Evolutionary conservation across 371 early-diverging fungal species (phyloP), one percentile per base, ranked within the genome.

Genomic region (Haplosporangium sp.): DNA sequence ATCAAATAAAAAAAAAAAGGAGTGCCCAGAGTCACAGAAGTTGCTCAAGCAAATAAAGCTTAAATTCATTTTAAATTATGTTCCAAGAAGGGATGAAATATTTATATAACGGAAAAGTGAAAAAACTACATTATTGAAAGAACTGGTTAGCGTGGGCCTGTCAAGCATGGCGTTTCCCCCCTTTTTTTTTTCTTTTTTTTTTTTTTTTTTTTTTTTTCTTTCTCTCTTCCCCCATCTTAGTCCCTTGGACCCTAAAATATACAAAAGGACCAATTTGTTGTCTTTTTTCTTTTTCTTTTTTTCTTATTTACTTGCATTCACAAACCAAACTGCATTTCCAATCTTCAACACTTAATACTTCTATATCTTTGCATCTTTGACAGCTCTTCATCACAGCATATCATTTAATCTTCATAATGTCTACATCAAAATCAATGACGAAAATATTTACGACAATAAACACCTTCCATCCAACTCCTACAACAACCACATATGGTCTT

Each of bases 1-100:
- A 50, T 50, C 50, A 50, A 50, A 50, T n/a, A 50, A 50, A 50
- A 50, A 7, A 50, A 50, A 50, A 7, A 50, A 50, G 50, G 50
- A 50, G 50, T 15, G n/a, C 15, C 50, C 45, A 45, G 45, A 15
- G 45, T 10, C 15, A 27, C 45, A 45, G 10, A 13, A n/a, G 0
- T 4, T 50, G 50, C n/a, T n/a, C 50, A 15, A n/a, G 50, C 50
- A 50, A 50, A 50, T 50, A n/a, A 15, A 50, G 6, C 50, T n/a
- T 50, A 15, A 50, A 5, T 15, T 47, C 42, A 2, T 7, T 42
- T 47, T 47, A 13, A 10, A 47, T 47, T 9, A 47, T 47, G 50
- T 50, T n/a, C 6, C 5, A 48, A 15, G n/a, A n/a, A 15, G 50
- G 48, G 50, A n/a, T n/a, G n/a, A n/a, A n/a, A n/a, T n/a, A n/a